Percentiles rank a stretch among this genome's conserved stretches.
Evolutionary conservation across 2,329 filamentous ascomycete genomes (phyloP).

Genomic region (Herpotrichia juniperi): DNA sequence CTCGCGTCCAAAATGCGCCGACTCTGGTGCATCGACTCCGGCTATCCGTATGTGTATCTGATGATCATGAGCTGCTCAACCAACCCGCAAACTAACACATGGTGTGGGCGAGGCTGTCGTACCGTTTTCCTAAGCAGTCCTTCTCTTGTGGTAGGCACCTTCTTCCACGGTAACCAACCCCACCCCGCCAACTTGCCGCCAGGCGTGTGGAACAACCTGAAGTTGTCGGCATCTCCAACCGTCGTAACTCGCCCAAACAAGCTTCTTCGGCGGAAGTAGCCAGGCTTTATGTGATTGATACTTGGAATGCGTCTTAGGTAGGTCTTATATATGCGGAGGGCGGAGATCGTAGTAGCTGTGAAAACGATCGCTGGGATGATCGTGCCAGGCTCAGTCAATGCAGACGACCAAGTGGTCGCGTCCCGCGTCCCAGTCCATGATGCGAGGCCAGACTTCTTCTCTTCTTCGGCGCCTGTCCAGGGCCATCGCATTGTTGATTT

Average conservation of each 20-base stretch:
- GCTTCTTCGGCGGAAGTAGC: slow-evolving; percentile 75
- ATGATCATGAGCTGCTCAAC: slow-evolving; percentile 17
- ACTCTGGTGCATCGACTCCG: slow-evolving; percentile 90
- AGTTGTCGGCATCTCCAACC: slow-evolving; percentile 96
- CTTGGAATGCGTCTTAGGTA: slow-evolving; percentile 86
- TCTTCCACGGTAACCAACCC: slow-evolving; percentile 82
- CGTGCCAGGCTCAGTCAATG: slow-evolving; percentile 61
- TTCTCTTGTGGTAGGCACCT: slow-evolving; percentile 70
- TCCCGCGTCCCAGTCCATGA: slow-evolving; percentile 49
- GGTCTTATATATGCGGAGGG: slow-evolving; percentile 66
- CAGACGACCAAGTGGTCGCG: slow-evolving; percentile 57
- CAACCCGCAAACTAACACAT: neutral
- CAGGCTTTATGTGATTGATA: slow-evolving; percentile 74
- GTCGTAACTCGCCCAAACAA: slow-evolving; percentile 87
- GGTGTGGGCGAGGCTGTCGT: slow-evolving; percentile 31
- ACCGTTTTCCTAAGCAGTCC: slow-evolving; percentile 80
- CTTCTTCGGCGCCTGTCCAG: slow-evolving; percentile 43
- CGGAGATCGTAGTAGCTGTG: slow-evolving; percentile 61
- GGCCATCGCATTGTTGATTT: slow-evolving; percentile 49
- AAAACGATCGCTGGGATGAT: slow-evolving; percentile 61
- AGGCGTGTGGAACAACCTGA: slow-evolving; percentile 92
- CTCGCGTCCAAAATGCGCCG: slow-evolving; percentile 87
- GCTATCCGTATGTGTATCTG: slow-evolving; percentile 89
- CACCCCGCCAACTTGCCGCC: slow-evolving; percentile 87
- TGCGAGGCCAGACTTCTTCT: slow-evolving; percentile 43